phyloP scores from a whole-genome alignment of 2,329 filamentous ascomycete genomes.

The Colletotrichum chlorophyti region DNA sequence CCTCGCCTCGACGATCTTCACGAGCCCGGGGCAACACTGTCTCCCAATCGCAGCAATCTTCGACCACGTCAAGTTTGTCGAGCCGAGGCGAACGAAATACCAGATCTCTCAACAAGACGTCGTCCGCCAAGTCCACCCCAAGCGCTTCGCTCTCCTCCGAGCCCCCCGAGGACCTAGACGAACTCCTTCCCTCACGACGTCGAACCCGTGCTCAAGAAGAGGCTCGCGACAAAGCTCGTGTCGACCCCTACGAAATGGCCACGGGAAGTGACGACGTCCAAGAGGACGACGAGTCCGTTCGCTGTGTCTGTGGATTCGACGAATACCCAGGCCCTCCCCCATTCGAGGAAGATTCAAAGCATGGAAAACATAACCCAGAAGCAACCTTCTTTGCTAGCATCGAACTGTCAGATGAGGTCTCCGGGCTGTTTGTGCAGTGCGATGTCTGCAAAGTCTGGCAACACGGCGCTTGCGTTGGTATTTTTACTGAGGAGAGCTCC shows the following conservation, averaged over 20 bases:
- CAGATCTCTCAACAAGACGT: constrained; percentile 74
- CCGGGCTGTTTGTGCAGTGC: constrained; percentile 97
- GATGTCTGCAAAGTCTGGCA: constrained; percentile 99
- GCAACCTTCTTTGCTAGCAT: constrained; percentile 64
- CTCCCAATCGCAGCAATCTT: constrained; percentile 78
- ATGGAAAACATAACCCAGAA: constrained; percentile 63
- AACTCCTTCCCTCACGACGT: constrained; percentile 75
- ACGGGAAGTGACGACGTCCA: constrained; percentile 76
- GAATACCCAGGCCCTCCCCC: constrained; percentile 89
- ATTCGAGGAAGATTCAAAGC: constrained; percentile 61
- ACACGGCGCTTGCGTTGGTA: constrained; percentile 95
- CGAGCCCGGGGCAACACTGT: constrained; percentile 83
- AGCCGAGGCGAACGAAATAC: constrained; percentile 77
- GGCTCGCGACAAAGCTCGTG: constrained; percentile 56
- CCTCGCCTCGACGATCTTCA: constrained; percentile 85
- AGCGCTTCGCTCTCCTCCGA: constrained; percentile 76
- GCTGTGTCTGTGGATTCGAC: constrained; percentile 92
- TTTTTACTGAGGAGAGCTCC: constrained; percentile 90
- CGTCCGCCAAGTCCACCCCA: constrained; percentile 78
- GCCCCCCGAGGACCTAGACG: constrained; percentile 70
- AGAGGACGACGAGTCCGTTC: constrained; percentile 91
- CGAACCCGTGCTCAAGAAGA: constrained; percentile 78
- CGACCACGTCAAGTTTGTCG: constrained; percentile 79
- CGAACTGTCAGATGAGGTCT: constrained; percentile 81
- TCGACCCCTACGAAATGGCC: constrained; percentile 56